phyloP scores from a whole-genome alignment of 352 stramenopile genomes.

The Phytophthora hybrid region DNA sequence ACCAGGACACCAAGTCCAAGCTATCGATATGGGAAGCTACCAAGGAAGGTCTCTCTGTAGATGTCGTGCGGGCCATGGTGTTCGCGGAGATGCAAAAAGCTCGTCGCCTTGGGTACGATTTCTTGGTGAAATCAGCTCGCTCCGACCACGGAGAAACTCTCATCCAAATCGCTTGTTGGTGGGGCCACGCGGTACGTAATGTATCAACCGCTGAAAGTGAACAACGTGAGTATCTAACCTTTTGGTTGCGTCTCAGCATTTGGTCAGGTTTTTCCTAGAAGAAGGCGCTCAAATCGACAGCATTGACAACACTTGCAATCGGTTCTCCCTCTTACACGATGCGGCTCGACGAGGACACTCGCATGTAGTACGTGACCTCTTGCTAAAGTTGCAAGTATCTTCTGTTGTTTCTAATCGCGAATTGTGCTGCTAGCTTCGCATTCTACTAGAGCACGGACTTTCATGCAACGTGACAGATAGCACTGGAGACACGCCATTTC shows the following conservation, averaged over 20 bases:
- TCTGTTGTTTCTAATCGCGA: not conserved
- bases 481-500: constrained; percentile 65
- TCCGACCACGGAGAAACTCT: constrained; percentile 68
- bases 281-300: constrained; percentile 63
- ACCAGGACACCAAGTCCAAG: constrained; percentile 42
- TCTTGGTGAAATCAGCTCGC: constrained; percentile 53
- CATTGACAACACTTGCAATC: constrained; percentile 66
- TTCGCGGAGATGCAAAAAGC: constrained; percentile 73
- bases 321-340: constrained; percentile 74
- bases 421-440: constrained; percentile 46
- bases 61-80: constrained; percentile 60
- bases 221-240: not conserved
- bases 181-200: constrained; percentile 54
- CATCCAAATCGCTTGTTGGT: constrained; percentile 79
- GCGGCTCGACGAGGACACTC: constrained; percentile 61
- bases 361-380: constrained; percentile 45
- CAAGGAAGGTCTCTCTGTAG: constrained; percentile 56
- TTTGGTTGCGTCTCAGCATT: constrained; percentile 33
- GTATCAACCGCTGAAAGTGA: not conserved
- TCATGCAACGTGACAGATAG: constrained; percentile 52
- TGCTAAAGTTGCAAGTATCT: not conserved
- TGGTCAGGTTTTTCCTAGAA: constrained; percentile 66
- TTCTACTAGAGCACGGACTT: constrained; percentile 58
- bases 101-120: constrained; percentile 63
- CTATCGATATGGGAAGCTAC: constrained; percentile 78